Evolutionary conservation across 352 stramenopile species (phyloP), one percentile per base, ranked within the genome.

Genomic region (Pythium insidiosum): DNA sequence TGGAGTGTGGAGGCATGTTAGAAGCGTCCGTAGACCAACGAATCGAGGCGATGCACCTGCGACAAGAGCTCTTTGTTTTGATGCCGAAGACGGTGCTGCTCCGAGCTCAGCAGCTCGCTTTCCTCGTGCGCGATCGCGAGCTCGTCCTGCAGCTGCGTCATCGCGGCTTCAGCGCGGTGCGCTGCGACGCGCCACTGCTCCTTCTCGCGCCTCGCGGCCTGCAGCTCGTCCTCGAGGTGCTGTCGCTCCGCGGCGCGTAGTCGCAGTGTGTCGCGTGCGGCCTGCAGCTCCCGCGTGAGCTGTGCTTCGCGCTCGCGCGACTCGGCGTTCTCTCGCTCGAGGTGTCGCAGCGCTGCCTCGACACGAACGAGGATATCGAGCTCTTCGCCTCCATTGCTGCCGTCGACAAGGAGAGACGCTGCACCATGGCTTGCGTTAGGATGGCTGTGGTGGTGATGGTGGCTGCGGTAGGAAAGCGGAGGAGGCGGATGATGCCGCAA

Each of bases 1-100:
- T n/a, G n/a, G n/a, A n/a, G n/a, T n/a, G n/a, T n/a, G n/a, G n/a
- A n/a, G n/a, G n/a, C n/a, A n/a, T n/a, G n/a, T n/a, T 33, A 33
- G 28, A 90, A 88, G 2, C 74, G 73, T 1, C 74, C 74, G 46
- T 88, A 87, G 31, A 88, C 73, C 20, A 88, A 63, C 13, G 73
- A 78, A 43, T 88, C 75, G 28, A 87, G 67, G 4, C 78, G 73
- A 53, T 84, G 73, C 7, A 91, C 75, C 16, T 88, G 75, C 4
- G 72, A 67, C 4, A 77, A 46, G 4, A 91, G 53, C 51, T 90
- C 74, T 39, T 66, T 68, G 61, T 90, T 90, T 37, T 86, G 74
- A 11, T 69, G 66, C 53, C 82, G 69, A 22, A 91, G 64, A 0
- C 78, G 63, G 30, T 67, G 36, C 21, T 62, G 64, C 43, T 88